Percentiles rank a stretch among this genome's conserved stretches.
Conservation (phyloP, 345 rosid species). For the Camelina neglecta region DNA sequence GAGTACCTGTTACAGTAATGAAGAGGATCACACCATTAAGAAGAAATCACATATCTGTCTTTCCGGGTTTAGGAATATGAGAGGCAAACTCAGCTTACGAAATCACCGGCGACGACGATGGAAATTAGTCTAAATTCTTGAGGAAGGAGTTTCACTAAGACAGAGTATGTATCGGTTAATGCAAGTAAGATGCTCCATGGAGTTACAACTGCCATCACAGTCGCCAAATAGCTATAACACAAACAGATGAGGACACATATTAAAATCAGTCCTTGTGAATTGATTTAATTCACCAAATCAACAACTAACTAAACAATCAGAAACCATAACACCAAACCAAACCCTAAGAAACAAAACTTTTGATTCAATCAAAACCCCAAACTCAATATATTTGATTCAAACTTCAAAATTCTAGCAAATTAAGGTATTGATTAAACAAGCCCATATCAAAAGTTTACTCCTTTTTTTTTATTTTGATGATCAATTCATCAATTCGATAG, state of each 20-base stretch:
- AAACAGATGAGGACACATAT: background rate
- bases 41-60: background rate
- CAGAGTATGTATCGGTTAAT: conserved; percentile 60
- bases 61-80: background rate
- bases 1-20: conserved; percentile 49
- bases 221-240: conserved; percentile 61
- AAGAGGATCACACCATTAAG: background rate
- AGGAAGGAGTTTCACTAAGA: conserved; percentile 52
- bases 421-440: background rate
- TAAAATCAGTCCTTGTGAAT: background rate
- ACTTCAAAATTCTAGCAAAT: background rate
- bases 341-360: background rate
- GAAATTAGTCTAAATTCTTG: conserved; percentile 52
- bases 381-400: conserved; percentile 6
- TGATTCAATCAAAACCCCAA: conserved; percentile 5
- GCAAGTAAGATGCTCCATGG: conserved; percentile 69
- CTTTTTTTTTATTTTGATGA: background rate
- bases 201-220: conserved; percentile 68
- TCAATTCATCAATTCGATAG: conserved; percentile 15
- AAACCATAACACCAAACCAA: background rate
- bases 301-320: background rate
- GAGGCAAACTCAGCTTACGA: conserved; percentile 47
- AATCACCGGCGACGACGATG: conserved; percentile 56
- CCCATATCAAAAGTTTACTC: background rate
- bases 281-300: conserved; percentile 22